Evolutionary conservation across 2,329 filamentous ascomycete species (phyloP).

Genomic region (Ophiosphaerella narmari): DNA sequence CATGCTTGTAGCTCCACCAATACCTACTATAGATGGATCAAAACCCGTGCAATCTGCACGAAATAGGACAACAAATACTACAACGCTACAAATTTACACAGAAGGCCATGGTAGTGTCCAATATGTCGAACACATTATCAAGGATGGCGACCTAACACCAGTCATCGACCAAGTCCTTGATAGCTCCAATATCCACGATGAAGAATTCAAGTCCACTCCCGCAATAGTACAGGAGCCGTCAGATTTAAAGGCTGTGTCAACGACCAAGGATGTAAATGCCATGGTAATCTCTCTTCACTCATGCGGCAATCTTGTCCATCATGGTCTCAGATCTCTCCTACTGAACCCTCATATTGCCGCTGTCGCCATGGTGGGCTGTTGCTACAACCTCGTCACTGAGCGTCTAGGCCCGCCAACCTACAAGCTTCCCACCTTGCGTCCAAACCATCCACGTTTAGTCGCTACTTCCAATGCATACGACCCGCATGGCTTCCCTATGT

Average conservation of each 20-base stretch:
- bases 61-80: constrained; percentile 27
- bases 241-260: constrained; percentile 34
- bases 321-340: constrained; percentile 83
- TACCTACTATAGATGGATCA: neutral
- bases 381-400: constrained; percentile 95
- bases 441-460: constrained; percentile 71
- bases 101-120: constrained; percentile 72
- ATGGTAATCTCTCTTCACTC: constrained; percentile 97
- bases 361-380: constrained; percentile 96
- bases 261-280: constrained; percentile 52
- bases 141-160: constrained; percentile 71
- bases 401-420: constrained; percentile 83
- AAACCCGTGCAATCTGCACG: neutral
- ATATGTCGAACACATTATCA: constrained; percentile 75
- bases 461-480: constrained; percentile 75
- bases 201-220: constrained; percentile 30
- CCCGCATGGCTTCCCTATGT: constrained; percentile 94
- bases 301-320: constrained; percentile 96
- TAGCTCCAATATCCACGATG: constrained; percentile 36
- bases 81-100: constrained; percentile 50
- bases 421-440: constrained; percentile 78
- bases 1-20: neutral
- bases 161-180: constrained; percentile 67
- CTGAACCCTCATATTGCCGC: constrained; percentile 83
- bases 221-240: constrained; percentile 25